A percentile compares a stretch with the other conserved stretches of the same genome.
These are phyloP conservation scores for Omphalotus olearius DNA, from an alignment of 1,284 basidiomycete genomes.

Conservation along the genomic window DNA sequence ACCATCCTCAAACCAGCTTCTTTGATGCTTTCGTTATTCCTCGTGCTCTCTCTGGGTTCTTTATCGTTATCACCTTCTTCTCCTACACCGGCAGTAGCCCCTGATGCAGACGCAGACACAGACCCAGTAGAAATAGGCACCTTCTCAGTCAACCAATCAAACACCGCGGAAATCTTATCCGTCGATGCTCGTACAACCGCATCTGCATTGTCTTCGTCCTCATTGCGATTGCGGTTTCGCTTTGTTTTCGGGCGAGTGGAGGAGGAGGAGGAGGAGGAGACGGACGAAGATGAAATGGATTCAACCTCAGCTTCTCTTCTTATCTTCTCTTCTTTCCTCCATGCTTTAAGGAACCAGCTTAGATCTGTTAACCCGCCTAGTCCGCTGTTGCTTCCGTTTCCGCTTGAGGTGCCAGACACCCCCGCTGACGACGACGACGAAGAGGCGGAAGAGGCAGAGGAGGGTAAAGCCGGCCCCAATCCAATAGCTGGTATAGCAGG, in stretches of 20 bases:
- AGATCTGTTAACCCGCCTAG: slow-evolving; percentile 40
- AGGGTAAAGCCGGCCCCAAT: slow-evolving; percentile 20
- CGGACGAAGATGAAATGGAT: too few relatives aligned
- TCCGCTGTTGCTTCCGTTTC: background rate
- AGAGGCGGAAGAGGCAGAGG: background rate
- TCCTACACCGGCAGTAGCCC: slow-evolving; percentile 10
- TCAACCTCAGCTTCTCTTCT: slow-evolving; percentile 18
- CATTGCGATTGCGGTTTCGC: slow-evolving; percentile 20
- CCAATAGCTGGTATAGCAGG: slow-evolving; percentile 44
- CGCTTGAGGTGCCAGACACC: background rate
- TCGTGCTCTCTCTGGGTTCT: slow-evolving; percentile 25
- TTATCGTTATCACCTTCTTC: slow-evolving; percentile 14
- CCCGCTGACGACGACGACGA: background rate
- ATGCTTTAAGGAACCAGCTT: slow-evolving; percentile 53
- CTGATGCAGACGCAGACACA: too few relatives aligned
- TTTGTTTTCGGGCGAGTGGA: too few relatives aligned
- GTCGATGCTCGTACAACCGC: slow-evolving; percentile 62
- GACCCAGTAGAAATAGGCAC: slow-evolving; percentile 39
- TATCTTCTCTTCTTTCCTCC: slow-evolving; percentile 50
- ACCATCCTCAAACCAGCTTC: too few relatives aligned
- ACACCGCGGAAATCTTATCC: slow-evolving; percentile 63
- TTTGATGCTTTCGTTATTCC: slow-evolving; percentile 1
- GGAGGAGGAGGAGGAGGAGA: too few relatives aligned
- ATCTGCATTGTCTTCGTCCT: slow-evolving; percentile 31
- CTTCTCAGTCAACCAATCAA: slow-evolving; percentile 77